Base-by-base conservation (phyloP, 23 red algal species). In the Gracilaria domingensis region DNA sequence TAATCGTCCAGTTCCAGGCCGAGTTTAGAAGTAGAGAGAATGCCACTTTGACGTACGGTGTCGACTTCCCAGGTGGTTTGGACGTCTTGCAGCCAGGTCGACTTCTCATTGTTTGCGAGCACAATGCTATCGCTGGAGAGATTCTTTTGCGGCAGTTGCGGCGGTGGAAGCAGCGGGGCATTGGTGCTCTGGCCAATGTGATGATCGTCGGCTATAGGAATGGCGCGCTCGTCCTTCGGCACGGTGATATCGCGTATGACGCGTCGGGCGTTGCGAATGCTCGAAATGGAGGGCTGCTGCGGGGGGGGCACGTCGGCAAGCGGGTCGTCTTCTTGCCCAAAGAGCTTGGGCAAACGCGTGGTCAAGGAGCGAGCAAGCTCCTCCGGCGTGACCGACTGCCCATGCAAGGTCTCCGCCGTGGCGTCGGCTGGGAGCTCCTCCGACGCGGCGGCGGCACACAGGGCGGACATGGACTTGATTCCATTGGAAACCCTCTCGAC, bases 51-150 rank as follows among this genome's bases (percentile, higher is more conserved):
- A 51, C 89, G 73, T 14, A 92, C 89, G 18, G 75, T 50, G 26
- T 76, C 89, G 48, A 92, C 89, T 20, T 92, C 79, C 78, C 78
- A 92, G 7, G 89, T 92, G 13, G 69, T 92, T 79, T 51, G 77
- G 62, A 92, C 89, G 55, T 83, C 89, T 36, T 84, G 47, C 20
- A 92, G 25, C 89, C 89, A 92, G 38, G 56, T 92, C 3, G 48
- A 72, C 45, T 84, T 83, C 20, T 45, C 50, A 38, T 23, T 7
- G 49, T 62, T 74, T 16, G 79, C 89, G 25, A 84, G 58, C 13
- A 66, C 38, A 11, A 92, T 23, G 24, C 47, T 65, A 9, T 75
- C 86, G 38, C 57, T 54, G 4, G 37, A 21, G 14, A 21, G 21
- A 28, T 26, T 2, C 38, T 74, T 45, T n/a, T 58, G 37, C 14